Base-by-base conservation (phyloP, 2,329 filamentous ascomycete genomes). In the Phoma herbarum region DNA sequence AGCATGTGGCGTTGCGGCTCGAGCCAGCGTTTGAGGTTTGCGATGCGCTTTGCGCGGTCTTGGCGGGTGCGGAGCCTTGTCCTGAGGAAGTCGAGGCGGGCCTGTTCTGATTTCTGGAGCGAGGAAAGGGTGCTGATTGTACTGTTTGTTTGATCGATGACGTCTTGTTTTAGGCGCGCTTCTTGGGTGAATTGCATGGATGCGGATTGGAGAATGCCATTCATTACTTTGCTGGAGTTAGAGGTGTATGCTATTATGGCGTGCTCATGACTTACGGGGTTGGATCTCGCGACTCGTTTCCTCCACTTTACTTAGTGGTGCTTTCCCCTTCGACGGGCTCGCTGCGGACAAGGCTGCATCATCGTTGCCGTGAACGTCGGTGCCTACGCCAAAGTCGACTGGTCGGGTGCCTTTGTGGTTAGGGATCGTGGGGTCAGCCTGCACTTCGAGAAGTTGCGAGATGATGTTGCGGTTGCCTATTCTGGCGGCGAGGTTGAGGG, bases 381-480 rank as follows among this genome's bases (percentile, higher is more conserved):
- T 86, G 5, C 92, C 92, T 26, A 98, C 92, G 9, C 94, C 94
- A 79, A 99, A 99, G 75, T 98, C 95, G n/a, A 93, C 84, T 1
- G 95, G 93, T 37, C 92, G 86, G 12, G 98, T 83, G 20, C 94
- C 93, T 43, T 93, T 93, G 47, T 93, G 88, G 71, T 99, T 99
- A 6, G 92, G 86, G 70, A 98, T 93, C 52, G 90, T 88, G n/a
- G 93, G 90, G 75, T 98, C 93, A 1, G 95, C 95, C 56, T 94
- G 93, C 42, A 99, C 93, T 78, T 99, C 95, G 11, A 98, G 83
- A 29, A 99, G 83, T 74, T 99, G 95, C n/a, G 93, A 94, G 57
- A 98, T 96, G 68, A 99, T 97, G 69, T 92, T 96, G 54, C 90
- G 85, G 74, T 97, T 98, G 22, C 93, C 92, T 66, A 97, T 96